Evolutionary conservation across 176 grass and related monocot genomes (phyloP).

Genomic region (Aegilops bicornis): DNA sequence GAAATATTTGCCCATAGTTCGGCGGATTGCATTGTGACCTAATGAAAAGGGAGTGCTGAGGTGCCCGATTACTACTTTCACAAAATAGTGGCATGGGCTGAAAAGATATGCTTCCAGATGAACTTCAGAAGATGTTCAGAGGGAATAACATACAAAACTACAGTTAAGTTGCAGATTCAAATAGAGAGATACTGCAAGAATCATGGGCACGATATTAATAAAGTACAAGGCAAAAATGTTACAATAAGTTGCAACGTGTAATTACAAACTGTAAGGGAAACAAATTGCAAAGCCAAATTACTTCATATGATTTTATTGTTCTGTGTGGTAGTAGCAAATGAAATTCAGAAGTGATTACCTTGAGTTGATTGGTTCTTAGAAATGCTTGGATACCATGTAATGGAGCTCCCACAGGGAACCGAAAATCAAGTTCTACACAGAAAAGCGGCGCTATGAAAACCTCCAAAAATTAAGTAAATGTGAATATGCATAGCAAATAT

Average conservation of each 20-base stretch:
- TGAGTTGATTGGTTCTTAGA: constrained; percentile 84
- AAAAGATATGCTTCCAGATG: constrained; percentile 1
- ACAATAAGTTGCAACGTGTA: not conserved
- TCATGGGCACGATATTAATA: not conserved
- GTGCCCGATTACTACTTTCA: not conserved
- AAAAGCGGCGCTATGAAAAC: not conserved
- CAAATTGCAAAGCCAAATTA: not conserved
- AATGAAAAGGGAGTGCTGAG: not conserved
- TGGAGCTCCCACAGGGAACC: constrained; percentile 86
- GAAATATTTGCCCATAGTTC: constrained; percentile 1
- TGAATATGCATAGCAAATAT: not conserved
- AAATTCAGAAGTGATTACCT: constrained; percentile 54
- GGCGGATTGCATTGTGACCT: not conserved
- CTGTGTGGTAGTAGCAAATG: not conserved
- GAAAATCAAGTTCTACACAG: constrained; percentile 94
- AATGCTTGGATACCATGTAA: constrained; percentile 98
- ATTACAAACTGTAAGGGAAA: constrained; percentile 11
- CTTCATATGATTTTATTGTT: not conserved
- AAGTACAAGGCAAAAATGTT: constrained; percentile 1
- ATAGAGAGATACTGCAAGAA: not conserved
- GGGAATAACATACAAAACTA: not conserved
- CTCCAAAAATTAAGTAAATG: not conserved
- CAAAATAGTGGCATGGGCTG: not conserved
- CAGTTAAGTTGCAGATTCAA: not conserved
- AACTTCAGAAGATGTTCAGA: constrained; percentile 3